A percentile compares a stretch with the other conserved stretches of the same genome.
These are phyloP conservation scores for Aspergillus spinulosporus DNA, from an alignment of 2,329 filamentous ascomycete species.

Conservation along the genomic window DNA sequence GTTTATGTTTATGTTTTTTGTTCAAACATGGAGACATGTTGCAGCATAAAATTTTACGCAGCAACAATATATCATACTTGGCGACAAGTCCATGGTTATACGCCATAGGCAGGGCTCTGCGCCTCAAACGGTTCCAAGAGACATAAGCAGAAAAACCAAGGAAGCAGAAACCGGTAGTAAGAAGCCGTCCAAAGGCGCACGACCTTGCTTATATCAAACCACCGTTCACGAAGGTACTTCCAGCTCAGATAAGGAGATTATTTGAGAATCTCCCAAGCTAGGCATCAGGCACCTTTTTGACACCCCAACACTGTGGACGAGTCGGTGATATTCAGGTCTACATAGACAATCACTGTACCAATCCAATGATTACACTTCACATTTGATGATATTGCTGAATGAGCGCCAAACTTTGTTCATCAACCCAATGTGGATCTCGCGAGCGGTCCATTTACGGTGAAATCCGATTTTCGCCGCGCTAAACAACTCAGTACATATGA, in stretches of 20 bases:
- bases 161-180: no score
- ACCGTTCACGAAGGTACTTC: neutral
- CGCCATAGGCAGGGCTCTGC: neutral
- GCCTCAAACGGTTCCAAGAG: neutral
- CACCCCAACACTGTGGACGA: neutral
- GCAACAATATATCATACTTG: no score
- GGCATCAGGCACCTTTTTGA: neutral
- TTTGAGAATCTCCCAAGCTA: neutral
- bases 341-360: neutral
- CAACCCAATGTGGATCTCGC: neutral
- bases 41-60: no score
- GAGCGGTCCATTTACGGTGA: neutral
- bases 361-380: neutral
- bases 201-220: neutral
- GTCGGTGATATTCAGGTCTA: neutral
- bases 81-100: neutral
- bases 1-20: no score
- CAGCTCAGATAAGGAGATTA: neutral
- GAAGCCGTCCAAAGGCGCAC: neutral
- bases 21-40: no score
- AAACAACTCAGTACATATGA: neutral
- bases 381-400: neutral
- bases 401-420: neutral
- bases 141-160: neutral
- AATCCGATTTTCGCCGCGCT: neutral